A percentile compares a stretch with the other conserved stretches of the same genome.
phyloP scores from a whole-genome alignment of 2,329 filamentous ascomycete species.

The Trichoderma sp. region DNA sequence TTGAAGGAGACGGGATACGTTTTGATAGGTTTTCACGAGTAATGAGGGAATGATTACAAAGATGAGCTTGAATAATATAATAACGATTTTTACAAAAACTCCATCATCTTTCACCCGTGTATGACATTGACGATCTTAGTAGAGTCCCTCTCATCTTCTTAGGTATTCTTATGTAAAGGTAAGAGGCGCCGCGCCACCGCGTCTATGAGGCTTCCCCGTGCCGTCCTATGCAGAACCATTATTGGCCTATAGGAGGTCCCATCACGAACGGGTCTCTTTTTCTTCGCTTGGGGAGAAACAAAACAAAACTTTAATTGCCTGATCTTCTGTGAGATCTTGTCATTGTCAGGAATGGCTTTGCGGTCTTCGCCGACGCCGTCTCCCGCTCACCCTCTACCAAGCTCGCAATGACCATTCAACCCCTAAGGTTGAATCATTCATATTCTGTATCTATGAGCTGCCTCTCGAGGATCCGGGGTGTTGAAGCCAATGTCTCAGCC shows the following conservation, averaged over 20 bases:
- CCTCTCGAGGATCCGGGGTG: not conserved
- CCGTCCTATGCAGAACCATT: not conserved
- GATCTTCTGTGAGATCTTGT: not conserved
- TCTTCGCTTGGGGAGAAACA: not conserved
- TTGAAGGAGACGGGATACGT: not conserved
- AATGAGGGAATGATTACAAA: not conserved
- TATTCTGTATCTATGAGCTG: not conserved
- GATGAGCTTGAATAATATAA: not conserved
- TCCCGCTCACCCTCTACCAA: not conserved
- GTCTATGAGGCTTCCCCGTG: not conserved
- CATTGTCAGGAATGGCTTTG: not conserved
- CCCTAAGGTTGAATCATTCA: not conserved
- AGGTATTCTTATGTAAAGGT: not conserved
- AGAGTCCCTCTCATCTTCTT: not conserved
- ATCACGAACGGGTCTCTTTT: not conserved
- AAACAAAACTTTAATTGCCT: not conserved
- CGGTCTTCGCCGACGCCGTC: not conserved
- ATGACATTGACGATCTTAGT: not conserved
- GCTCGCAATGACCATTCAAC: not conserved
- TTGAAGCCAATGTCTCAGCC: not conserved
- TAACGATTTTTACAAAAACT: not conserved
- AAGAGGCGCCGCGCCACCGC: constrained; percentile 1
- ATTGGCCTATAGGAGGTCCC: not conserved
- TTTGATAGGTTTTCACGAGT: not conserved
- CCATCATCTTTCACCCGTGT: not conserved